Base-by-base conservation (phyloP, 257 asterid genomes). In the Echium plantagineum region DNA sequence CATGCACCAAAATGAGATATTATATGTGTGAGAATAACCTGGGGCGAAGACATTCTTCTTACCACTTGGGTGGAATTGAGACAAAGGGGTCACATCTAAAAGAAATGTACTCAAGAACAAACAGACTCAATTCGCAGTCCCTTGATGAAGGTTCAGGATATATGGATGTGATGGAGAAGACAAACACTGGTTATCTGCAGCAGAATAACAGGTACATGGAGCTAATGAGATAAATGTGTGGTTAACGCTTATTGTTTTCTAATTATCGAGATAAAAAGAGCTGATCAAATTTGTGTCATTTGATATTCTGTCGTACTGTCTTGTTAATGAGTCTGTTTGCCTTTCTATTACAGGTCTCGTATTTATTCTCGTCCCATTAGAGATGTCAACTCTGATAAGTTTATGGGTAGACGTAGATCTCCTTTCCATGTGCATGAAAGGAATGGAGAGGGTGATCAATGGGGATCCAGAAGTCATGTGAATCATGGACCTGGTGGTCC, bases 391-490 rank as follows among this genome's bases (percentile, higher is more conserved):
- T 81, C 84, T 46, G 88, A 74, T 21, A 80, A 77, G 60, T 74
- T 69, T 65, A n/a, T 51, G 55, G 76, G 80, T 21, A 75, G 93
- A 70, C 70, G 75, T 57, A 78, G 82, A 78, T 63, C 83, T 55
- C 59, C 71, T 32, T 9, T 67, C 56, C 73, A 67, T 46, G 76
- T 51, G 38, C 76, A 62, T 46, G 85, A 69, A 68, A 76, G 82
- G 69, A 80, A 70, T 64, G 82, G 69, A 70, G 80, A 54, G 80
- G 60, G 49, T 3, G 49, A 63, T 55, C 74, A 73, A 58, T 78
- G 82, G 94, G 79, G 71, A 64, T 65, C 89, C 1, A 87, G 79
- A 77, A 59, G 69, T 67, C 83, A 76, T 30, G 71, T 65, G 64
- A 54, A 75, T 77, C 76, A 75, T 57, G 82, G 76, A 28, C 24